These are phyloP conservation scores for Alternaria alternata DNA, from an alignment of 2,329 filamentous ascomycete genomes.

Conservation along the genomic window DNA sequence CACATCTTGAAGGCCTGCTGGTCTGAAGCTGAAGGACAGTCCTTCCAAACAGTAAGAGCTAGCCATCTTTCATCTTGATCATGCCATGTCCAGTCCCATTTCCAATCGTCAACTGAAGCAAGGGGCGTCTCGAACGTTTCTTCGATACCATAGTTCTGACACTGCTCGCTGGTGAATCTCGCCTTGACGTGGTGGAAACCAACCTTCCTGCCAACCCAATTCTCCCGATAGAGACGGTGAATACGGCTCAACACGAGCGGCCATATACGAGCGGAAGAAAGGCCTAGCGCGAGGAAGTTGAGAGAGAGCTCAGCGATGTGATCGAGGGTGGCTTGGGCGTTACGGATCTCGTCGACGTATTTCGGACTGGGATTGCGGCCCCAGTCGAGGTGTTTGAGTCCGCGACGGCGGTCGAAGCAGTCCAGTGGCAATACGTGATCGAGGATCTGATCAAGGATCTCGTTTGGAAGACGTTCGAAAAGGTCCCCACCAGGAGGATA, in stretches of 20 bases:
- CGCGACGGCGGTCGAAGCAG: background rate
- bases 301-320: background rate
- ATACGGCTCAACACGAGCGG: constrained; percentile 10
- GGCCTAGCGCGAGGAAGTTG: constrained; percentile 11
- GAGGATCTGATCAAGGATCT: constrained; percentile 19
- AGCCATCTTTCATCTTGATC: background rate
- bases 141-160: background rate
- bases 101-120: background rate
- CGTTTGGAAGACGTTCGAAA: constrained; percentile 21
- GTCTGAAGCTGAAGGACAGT: too few species aligned
- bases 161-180: background rate
- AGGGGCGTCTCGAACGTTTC: background rate
- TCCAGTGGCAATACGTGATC: constrained; percentile 1
- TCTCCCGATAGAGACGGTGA: constrained; percentile 5
- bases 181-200: constrained; percentile 8
- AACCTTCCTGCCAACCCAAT: constrained; percentile 15
- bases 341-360: too few species aligned
- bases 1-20: background rate
- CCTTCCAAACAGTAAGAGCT: background rate
- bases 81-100: background rate
- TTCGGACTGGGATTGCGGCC: too few species aligned
- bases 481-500: background rate
- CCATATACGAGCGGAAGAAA: constrained; percentile 18
- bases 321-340: background rate
- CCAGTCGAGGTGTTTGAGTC: too few species aligned